Percentiles rank a stretch among this genome's conserved stretches.
Conservation (phyloP, 192 early-diverging fungal species). For the Backusella morwellensis region DNA sequence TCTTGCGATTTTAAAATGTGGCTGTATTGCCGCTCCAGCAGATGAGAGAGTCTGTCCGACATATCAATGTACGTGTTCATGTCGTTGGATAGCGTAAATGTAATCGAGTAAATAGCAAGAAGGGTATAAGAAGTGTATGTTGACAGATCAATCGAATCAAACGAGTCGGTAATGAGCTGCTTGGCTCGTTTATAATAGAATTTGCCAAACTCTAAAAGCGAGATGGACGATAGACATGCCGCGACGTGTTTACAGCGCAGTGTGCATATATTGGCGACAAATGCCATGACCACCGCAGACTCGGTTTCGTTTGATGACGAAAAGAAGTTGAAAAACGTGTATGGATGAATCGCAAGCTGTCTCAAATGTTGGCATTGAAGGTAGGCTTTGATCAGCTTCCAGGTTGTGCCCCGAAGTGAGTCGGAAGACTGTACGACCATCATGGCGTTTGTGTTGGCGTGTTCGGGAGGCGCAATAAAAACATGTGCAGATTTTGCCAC, state of each 20-base stretch:
- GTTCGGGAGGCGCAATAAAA: not conserved
- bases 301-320: not conserved
- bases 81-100: not conserved
- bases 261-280: constrained; percentile 12
- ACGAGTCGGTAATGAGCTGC: not conserved
- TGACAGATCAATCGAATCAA: not conserved
- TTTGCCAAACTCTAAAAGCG: not conserved
- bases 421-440: not conserved
- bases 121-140: constrained; percentile 6
- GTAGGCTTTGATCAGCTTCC: constrained; percentile 2
- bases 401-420: not conserved
- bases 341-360: constrained; percentile 13
- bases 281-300: not conserved
- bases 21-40: not conserved
- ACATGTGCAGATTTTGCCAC: not conserved
- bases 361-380: constrained; percentile 6
- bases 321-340: constrained; percentile 7
- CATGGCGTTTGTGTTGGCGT: not conserved
- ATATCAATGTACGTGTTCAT: not conserved
- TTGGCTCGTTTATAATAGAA: constrained; percentile 11
- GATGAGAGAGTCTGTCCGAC: not conserved
- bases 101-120: not conserved
- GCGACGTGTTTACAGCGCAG: constrained; percentile 9
- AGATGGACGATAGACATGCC: not conserved
- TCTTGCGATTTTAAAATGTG: not conserved